Conservation (phyloP, 345 rosid genomes). For the Gossypium australe region DNA sequence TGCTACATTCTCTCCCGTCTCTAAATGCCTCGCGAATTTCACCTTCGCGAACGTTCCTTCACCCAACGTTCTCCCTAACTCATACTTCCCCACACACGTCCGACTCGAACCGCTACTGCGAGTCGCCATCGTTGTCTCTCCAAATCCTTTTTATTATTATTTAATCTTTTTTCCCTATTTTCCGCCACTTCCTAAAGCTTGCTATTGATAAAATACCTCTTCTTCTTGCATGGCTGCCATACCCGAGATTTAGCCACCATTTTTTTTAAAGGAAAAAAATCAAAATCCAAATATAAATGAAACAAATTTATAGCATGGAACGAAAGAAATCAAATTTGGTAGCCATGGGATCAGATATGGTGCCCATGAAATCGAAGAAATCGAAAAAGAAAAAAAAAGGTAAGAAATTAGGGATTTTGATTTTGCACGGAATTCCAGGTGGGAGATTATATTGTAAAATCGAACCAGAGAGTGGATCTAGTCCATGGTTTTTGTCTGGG, state of each 20-base stretch:
- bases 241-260: conserved; percentile 86
- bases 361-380: not conserved
- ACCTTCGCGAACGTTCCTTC: conserved; percentile 99
- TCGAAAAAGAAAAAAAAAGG: not conserved
- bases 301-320: too few relatives aligned
- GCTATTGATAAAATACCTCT: conserved; percentile 55
- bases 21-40: conserved; percentile 74
- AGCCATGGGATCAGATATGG: not conserved
- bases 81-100: conserved; percentile 98
- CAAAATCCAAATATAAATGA: not conserved
- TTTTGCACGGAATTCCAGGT: not conserved
- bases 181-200: not conserved
- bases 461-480: not conserved
- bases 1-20: conserved; percentile 75
- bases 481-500: not conserved
- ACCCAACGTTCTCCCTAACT: conserved; percentile 86
- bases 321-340: not conserved
- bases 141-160: not conserved
- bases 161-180: not conserved
- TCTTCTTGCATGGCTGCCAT: conserved; percentile 99
- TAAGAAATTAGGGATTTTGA: not conserved
- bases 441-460: not conserved
- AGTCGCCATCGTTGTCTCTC: conserved; percentile 33
- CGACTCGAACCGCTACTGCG: conserved; percentile 38
- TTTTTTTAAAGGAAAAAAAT: not conserved